These are phyloP conservation scores for Phaeophleospora eucalypticola DNA, from an alignment of 2,329 filamentous ascomycete species.

Conservation along the genomic window DNA sequence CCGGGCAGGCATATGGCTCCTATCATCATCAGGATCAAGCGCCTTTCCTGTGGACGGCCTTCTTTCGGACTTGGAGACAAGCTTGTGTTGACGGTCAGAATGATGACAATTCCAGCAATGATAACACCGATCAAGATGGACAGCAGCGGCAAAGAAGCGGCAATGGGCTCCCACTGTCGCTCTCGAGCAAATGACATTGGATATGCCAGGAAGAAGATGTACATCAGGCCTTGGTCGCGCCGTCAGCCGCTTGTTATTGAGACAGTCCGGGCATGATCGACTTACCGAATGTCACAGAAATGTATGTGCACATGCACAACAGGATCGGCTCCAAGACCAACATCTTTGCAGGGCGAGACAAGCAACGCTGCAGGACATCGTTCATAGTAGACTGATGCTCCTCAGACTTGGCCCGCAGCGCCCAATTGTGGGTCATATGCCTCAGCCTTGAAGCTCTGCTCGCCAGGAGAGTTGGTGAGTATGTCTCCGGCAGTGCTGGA, in stretches of 20 bases:
- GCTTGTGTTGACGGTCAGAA: constrained; percentile 38
- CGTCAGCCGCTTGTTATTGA: neutral
- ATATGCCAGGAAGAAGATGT: constrained; percentile 30
- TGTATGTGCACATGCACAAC: constrained; percentile 37
- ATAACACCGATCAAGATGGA: constrained; percentile 66
- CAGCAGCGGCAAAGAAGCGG: constrained; percentile 71
- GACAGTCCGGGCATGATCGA: constrained; percentile 9
- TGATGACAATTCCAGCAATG: constrained; percentile 45
- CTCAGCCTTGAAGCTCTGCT: constrained; percentile 30
- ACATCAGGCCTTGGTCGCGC: constrained; percentile 36
- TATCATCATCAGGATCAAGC: constrained; percentile 40
- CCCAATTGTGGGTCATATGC: constrained; percentile 33
- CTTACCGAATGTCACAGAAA: constrained; percentile 25
- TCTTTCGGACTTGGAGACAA: no score
- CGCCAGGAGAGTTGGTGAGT: constrained; percentile 46
- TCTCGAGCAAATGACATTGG: constrained; percentile 56
- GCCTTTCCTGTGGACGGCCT: constrained; percentile 44
- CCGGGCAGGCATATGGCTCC: constrained; percentile 32
- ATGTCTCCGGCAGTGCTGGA: constrained; percentile 52
- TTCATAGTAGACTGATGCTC: constrained; percentile 38
- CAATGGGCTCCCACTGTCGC: constrained; percentile 72
- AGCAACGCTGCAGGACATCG: constrained; percentile 39
- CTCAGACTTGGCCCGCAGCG: constrained; percentile 39
- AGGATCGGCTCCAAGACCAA: constrained; percentile 46
- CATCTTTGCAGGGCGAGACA: constrained; percentile 41